A percentile compares a stretch with the other conserved stretches of the same genome.
phyloP scores from a whole-genome alignment of 2,329 filamentous ascomycete genomes.

The Apiospora phragmitis region DNA sequence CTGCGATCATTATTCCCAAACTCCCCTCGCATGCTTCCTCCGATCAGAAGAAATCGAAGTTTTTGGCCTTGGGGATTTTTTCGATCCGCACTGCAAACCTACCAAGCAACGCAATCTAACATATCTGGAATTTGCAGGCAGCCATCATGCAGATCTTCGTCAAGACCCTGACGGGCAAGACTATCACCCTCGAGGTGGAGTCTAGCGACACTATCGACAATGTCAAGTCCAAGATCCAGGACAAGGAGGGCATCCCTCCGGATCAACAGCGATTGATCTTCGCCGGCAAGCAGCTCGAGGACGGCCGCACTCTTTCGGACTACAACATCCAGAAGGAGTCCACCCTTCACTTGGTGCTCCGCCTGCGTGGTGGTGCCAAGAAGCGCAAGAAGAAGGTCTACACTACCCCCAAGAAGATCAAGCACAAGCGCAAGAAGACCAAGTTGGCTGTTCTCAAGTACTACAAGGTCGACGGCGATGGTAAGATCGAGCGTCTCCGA shows the following conservation, averaged over 20 bases:
- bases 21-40: neutral
- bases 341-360: constrained; percentile 96
- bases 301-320: constrained; percentile 97
- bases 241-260: constrained; percentile 99
- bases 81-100: neutral
- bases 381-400: constrained; percentile 99
- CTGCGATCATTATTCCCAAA: neutral
- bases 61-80: neutral
- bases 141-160: constrained; percentile 78
- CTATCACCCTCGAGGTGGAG: constrained; percentile 99
- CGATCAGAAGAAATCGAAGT: neutral
- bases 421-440: constrained; percentile 99
- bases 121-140: constrained; percentile 22
- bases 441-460: constrained; percentile 99
- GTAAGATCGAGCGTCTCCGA: constrained; percentile 99
- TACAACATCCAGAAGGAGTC: constrained; percentile 99
- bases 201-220: constrained; percentile 99
- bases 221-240: constrained; percentile 98
- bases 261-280: constrained; percentile 99
- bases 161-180: constrained; percentile 96
- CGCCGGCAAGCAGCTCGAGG: constrained; percentile 99
- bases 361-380: constrained; percentile 98
- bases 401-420: constrained; percentile 99
- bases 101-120: neutral
- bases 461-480: constrained; percentile 99